Evolutionary conservation across 2,329 filamentous ascomycete species (phyloP), one percentile per base, ranked within the genome.

Genomic region (Hypoxylon sp.): DNA sequence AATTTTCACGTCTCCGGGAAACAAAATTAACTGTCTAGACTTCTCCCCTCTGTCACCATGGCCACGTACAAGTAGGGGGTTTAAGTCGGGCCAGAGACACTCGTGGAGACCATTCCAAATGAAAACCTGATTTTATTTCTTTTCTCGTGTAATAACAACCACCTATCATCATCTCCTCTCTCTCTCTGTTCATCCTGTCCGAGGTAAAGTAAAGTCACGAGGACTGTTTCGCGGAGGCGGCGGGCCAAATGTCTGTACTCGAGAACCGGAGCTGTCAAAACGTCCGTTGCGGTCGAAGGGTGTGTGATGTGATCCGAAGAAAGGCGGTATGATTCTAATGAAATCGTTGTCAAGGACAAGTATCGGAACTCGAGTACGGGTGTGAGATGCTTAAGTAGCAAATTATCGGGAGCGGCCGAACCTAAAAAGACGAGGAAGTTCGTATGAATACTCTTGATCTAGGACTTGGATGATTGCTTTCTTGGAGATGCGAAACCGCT

Each of bases 391-490:
- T 72, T 71, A 55, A 60, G 72, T 71, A 70, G 70, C 67, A 75
- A 77, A 77, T 90, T 94, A 97, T 92, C 93, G 93, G 58, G 63
- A 65, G 85, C 94, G 92, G 86, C 93, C 93, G 91, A 97, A 97
- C 91, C 93, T 97, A 92, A 86, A 92, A 52, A 89, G 82, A 87
- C 84, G 88, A 85, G 84, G 85, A 87, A 87, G 87, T 90, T 92
- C 85, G 90, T 85, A 90, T 91, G 84, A 87, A 86, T 85, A 86
- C 85, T 89, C 89, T 86, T 72, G 67, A 67, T 87, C 85, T 90
- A 90, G 83, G 88, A 86, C 82, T 90, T 89, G 79, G 79, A 79
- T 81, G 78, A 79, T 81, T 87, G 86, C 82, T 90, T 92, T 84
- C 87, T 86, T 82, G 89, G 87, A 86, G 89, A 85, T 87, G 89